These are phyloP conservation scores for Hylodesmum podocarpum DNA, from an alignment of 306 rosid genomes.

Conservation along the genomic window DNA sequence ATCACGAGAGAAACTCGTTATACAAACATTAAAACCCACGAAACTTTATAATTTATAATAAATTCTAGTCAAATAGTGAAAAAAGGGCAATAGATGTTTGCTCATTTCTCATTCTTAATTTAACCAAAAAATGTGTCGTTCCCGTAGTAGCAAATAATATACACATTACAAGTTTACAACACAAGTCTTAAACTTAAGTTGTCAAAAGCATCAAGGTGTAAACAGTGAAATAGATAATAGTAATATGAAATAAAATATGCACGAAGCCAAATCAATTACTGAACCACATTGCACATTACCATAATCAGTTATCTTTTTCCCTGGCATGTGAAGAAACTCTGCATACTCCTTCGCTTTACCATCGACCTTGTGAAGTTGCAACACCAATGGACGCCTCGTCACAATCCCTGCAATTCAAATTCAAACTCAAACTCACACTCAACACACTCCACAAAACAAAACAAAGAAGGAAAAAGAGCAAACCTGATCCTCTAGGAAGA, in stretches of 20 bases:
- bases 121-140: too few species aligned
- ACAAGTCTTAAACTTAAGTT: not conserved
- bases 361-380: slow-evolving; percentile 92
- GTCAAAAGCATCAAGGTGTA: not conserved
- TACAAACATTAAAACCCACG: too few species aligned
- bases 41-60: too few species aligned
- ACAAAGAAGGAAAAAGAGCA: not conserved
- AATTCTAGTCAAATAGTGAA: too few species aligned
- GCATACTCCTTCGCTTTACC: slow-evolving; percentile 77
- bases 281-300: slow-evolving; percentile 28
- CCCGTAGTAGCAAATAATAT: not conserved
- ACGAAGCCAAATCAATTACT: not conserved
- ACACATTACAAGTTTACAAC: not conserved
- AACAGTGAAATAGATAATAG: not conserved
- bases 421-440: not conserved
- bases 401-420: slow-evolving; percentile 73
- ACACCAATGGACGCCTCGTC: slow-evolving; percentile 91
- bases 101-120: too few species aligned
- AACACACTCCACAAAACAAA: not conserved
- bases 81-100: too few species aligned
- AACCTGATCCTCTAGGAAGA: slow-evolving; percentile 98
- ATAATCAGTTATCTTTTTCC: slow-evolving; percentile 72
- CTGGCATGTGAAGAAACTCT: slow-evolving; percentile 89
- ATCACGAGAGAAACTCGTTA: too few species aligned
- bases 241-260: not conserved